Evolutionary conservation across 2,329 filamentous ascomycete species (phyloP), one percentile per base, ranked within the genome.

Genomic region (Pseudogymnoascus sp.): DNA sequence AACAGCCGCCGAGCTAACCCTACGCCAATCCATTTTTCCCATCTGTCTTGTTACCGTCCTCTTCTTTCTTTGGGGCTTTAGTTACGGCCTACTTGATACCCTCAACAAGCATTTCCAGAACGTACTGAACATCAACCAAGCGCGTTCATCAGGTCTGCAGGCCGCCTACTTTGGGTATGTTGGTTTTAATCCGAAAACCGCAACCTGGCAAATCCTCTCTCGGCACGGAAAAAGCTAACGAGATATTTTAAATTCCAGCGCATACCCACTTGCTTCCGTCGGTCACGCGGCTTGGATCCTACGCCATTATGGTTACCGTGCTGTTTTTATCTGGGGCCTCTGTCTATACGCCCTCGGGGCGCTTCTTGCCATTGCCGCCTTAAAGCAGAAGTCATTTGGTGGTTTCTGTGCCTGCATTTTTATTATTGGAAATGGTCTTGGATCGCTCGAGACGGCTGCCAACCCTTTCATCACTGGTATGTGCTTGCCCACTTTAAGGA

Each of bases 371-470:
- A 82, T 79, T 80, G 81, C 80, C 1, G 78, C 79, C 0, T 79
- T 76, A 31, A 71, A 82, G 21, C 75, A 82, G 66, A 74, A 80
- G 60, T 88, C 84, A 10, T 69, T 70, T 58, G 63, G 61, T 31
- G 68, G 68, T 8, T 70, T 70, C 64, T 70, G 68, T 41, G 66
- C 64, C 5, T 66, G 64, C 54, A 65, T 70, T 59, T 89, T 91
- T 72, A 82, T 91, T 64, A 86, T 90, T 63, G 88, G 87, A 31
- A 86, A 84, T 62, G 88, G 87, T 3, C 78, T 91, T 0, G 85
- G 84, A 1, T 87, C 88, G 0, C 82, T 92, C 17, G 88, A 92
- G 74, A 90, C 88, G 0, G 86, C 86, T 0, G 88, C 88, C 7
- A 90, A 92, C 71, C 86, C 88, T 9, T 61, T 68, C 60, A 63